These are phyloP conservation scores for Tetradesmus obliquus DNA, from an alignment of 139 green algal species.

Conservation along the genomic window DNA sequence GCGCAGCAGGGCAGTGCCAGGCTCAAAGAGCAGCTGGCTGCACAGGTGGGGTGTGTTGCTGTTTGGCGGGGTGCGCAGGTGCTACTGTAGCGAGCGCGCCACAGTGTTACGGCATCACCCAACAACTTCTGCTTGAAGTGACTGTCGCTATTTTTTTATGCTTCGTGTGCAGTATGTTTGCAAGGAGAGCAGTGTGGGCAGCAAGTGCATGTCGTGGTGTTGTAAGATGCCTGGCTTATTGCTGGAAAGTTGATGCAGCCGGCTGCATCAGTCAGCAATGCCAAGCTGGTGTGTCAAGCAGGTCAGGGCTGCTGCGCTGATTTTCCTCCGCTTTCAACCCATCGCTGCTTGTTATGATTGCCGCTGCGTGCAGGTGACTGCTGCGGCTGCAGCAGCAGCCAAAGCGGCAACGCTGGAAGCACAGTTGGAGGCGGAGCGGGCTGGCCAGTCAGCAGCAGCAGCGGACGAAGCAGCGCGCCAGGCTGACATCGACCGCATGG, in stretches of 20 bases:
- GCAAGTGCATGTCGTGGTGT: no score
- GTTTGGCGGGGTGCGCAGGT: no score
- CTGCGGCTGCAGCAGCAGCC: conserved; percentile 41
- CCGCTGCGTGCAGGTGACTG: conserved; percentile 14
- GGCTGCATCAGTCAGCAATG: neutral
- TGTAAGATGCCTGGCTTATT: no score
- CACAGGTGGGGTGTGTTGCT: neutral
- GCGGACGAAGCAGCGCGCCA: conserved; percentile 45
- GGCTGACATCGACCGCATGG: conserved; percentile 56
- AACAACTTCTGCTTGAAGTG: no score
- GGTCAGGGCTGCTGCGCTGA: no score
- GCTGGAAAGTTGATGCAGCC: neutral
- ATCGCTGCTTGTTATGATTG: no score
- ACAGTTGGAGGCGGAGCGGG: conserved; percentile 50
- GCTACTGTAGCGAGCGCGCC: no score
- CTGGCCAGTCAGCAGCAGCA: conserved; percentile 34
- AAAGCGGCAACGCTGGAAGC: conserved; percentile 50
- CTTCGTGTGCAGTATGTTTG: no score
- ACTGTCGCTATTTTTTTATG: no score
- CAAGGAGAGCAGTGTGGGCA: no score
- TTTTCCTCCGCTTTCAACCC: no score
- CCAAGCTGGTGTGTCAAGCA: neutral
- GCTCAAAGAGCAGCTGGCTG: conserved; percentile 39
- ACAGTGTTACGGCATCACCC: no score
- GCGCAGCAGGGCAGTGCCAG: neutral